phyloP scores from a whole-genome alignment of 2,329 filamentous ascomycete species.

The Alternaria conjuncta region DNA sequence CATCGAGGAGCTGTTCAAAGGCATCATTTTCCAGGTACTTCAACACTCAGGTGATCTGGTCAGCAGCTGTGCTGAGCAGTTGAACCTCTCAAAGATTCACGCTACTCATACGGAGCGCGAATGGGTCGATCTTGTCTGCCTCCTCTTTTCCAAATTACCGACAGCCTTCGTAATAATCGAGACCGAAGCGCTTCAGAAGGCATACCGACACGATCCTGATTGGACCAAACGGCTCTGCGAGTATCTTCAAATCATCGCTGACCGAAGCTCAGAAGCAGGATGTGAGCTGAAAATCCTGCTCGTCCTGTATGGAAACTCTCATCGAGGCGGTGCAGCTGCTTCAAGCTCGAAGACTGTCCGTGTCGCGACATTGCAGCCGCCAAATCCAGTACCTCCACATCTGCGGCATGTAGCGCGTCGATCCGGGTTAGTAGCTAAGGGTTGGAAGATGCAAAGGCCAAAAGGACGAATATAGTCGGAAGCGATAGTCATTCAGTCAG shows the following conservation, averaged over 20 bases:
- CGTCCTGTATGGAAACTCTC: background rate
- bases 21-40: background rate
- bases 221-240: background rate
- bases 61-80: background rate
- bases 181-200: background rate
- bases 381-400: background rate
- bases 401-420: background rate
- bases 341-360: background rate
- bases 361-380: background rate
- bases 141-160: background rate
- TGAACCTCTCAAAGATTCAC: background rate
- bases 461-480: background rate
- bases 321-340: background rate
- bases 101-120: background rate
- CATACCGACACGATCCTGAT: no score
- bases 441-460: background rate
- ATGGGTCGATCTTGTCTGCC: background rate
- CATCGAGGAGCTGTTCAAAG: background rate
- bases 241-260: accelerated
- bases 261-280: background rate
- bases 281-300: background rate
- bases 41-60: background rate
- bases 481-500: no score
- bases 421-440: background rate
- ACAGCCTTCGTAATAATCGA: background rate